Base-by-base conservation (phyloP, 1,139 yeast genomes). In the Debaryomyces udenii region DNA sequence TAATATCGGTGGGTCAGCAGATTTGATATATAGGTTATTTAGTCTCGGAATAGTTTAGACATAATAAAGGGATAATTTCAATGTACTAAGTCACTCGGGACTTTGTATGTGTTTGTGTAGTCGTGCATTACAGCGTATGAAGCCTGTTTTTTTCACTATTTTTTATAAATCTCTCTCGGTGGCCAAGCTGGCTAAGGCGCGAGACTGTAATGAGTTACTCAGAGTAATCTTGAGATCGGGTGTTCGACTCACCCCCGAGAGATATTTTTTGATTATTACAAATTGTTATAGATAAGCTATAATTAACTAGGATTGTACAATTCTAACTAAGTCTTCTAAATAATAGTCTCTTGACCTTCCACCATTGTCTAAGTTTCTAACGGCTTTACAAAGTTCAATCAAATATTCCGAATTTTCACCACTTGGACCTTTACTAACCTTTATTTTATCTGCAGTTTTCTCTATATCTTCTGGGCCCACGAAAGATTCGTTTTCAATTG, bases 191-290 rank as follows among this genome's bases (percentile, higher is more conserved):
- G 86, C 74, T 79, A 80, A 79, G 83, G 85, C 85, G 85, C 82
- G 81, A 80, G 86, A 80, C 86, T 81, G 86, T 81, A 81, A 81
- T 70, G 68, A 70, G 59, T 50, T 48, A 48, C 60, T 58, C 64
- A 64, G 57, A 66, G 83, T 68, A 56, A 81, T 80, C 86, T 80
- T 79, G 83, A 80, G 85, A 80, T 80, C 87, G 86, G 83, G 86
- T 76, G 87, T 81, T 81, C 87, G 86, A 81, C 79, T 81, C 86
- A 76, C 86, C 82, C 86, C 81, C 84, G 76, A 81, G 86, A 81
- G 86, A 81, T 49, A 61, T 64, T 55, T 63, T 67, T 70, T n/a
- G n/a, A n/a, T 78, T 56, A 20, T 31, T 7, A 14, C 18, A 13
- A 11, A 11, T 5, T 16, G 10, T 10, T 15, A 15, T 9, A 17